Percentiles rank a stretch among this genome's conserved stretches.
phyloP scores from a whole-genome alignment of 2,329 filamentous ascomycete genomes.

The Dichotomopilus funicola region DNA sequence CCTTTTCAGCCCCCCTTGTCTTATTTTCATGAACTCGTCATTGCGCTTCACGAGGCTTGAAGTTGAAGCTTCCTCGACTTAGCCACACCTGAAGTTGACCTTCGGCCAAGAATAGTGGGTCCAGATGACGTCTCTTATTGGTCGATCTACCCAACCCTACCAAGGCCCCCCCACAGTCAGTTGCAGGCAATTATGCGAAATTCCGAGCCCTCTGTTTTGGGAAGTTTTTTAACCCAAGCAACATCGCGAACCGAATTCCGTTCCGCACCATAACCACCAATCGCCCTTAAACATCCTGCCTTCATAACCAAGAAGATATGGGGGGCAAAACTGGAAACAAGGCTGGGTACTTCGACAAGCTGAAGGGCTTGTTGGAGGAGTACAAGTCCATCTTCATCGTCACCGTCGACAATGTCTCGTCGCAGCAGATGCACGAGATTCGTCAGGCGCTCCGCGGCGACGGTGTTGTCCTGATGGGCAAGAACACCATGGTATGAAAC shows the following conservation, averaged over 20 bases:
- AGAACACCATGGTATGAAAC: constrained; percentile 91
- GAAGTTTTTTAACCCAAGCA: constrained; percentile 15
- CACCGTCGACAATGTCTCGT: constrained; percentile 97
- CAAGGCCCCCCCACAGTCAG: constrained; percentile 15
- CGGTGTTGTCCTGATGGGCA: constrained; percentile 97
- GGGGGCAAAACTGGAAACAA: constrained; percentile 95
- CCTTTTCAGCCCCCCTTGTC: not conserved
- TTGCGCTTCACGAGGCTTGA: not conserved
- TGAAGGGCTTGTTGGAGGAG: constrained; percentile 92
- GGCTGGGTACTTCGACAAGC: constrained; percentile 98
- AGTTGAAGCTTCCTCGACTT: not conserved
- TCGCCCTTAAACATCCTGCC: constrained; percentile 97
- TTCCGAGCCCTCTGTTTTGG: constrained; percentile 15
- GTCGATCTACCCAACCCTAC: constrained; percentile 19
- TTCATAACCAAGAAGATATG: constrained; percentile 98
- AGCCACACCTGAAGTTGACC: constrained; percentile 2
- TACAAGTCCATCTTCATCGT: constrained; percentile 99
- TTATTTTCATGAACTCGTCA: not conserved
- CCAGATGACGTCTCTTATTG: constrained; percentile 10
- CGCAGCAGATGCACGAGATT: constrained; percentile 99
- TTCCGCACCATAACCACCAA: constrained; percentile 22
- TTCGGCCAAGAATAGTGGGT: constrained; percentile 3
- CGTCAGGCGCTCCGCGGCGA: constrained; percentile 82
- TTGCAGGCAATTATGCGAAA: constrained; percentile 23
- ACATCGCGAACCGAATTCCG: constrained; percentile 15